Evolutionary conservation across 2,329 filamentous ascomycete genomes (phyloP).

Genomic region (Pyricularia pennisetigena): DNA sequence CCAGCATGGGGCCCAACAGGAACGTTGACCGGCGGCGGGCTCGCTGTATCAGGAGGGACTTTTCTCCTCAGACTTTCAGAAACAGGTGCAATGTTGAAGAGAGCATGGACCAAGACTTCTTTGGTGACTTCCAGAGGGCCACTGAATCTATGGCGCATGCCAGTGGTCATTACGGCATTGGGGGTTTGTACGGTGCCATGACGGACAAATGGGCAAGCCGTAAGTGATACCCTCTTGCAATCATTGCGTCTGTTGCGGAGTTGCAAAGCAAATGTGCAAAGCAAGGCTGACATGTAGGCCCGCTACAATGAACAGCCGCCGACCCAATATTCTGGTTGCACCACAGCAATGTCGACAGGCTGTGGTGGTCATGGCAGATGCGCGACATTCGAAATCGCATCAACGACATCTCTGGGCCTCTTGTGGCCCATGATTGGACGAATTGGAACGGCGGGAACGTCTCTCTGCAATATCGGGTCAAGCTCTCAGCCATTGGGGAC

Average conservation of each 20-base stretch:
- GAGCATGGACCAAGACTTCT: neutral
- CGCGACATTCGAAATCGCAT: constrained; percentile 10
- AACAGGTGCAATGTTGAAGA: neutral
- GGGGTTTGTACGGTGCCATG: constrained; percentile 6
- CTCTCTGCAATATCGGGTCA: constrained; percentile 9
- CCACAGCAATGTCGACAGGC: constrained; percentile 23
- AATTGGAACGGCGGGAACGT: constrained; percentile 4
- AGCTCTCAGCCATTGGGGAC: constrained; percentile 3
- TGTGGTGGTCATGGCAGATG: constrained; percentile 23
- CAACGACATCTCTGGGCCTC: constrained; percentile 7
- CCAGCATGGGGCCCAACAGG: constrained; percentile 18
- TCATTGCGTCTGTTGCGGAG: neutral
- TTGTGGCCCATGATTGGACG: neutral
- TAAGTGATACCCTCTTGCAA: neutral
- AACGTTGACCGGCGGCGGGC: neutral
- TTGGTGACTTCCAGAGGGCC: neutral
- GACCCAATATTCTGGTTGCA: constrained; percentile 26
- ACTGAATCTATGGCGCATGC: constrained; percentile 3
- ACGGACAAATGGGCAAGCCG: constrained; percentile 6
- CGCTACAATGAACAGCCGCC: neutral
- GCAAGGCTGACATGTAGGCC: neutral
- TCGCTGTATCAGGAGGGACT: constrained; percentile 5
- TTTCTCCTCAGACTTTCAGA: neutral
- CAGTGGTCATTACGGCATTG: constrained; percentile 4
- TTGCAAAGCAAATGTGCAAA: too few species aligned